These are phyloP conservation scores for Fulvia fulva DNA, from an alignment of 2,329 filamentous ascomycete genomes.

Conservation along the genomic window DNA sequence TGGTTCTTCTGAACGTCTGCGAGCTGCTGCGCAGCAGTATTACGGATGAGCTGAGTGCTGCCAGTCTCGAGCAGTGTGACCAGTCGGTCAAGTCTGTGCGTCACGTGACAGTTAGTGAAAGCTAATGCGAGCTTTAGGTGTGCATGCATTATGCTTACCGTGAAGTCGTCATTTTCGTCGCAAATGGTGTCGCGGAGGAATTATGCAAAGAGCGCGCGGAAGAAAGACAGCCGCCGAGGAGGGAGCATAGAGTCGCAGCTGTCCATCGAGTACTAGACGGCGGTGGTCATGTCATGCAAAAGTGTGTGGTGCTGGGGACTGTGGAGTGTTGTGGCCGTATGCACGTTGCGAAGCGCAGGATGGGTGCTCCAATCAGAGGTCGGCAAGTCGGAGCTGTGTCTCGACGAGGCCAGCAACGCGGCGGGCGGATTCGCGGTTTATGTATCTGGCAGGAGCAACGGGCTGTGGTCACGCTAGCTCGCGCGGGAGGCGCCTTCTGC, in stretches of 20 bases:
- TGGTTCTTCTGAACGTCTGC: slow-evolving; percentile 98
- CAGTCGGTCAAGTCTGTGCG: slow-evolving; percentile 37
- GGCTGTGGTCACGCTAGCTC: background rate
- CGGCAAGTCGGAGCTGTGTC: slow-evolving; percentile 1
- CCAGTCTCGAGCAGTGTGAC: slow-evolving; percentile 90
- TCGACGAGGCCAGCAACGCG: background rate
- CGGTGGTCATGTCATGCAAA: background rate
- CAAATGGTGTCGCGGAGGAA: background rate
- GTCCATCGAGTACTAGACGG: background rate
- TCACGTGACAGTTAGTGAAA: slow-evolving; percentile 18
- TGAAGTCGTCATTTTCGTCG: slow-evolving; percentile 26
- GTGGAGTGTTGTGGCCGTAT: background rate
- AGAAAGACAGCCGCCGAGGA: background rate
- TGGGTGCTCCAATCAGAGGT: background rate
- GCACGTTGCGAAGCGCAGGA: background rate
- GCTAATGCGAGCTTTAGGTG: background rate
- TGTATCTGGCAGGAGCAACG: background rate
- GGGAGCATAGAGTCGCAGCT: background rate
- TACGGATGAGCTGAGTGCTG: slow-evolving; percentile 91
- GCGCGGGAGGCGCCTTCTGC: background rate
- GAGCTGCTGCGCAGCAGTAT: slow-evolving; percentile 93
- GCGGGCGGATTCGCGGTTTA: background rate
- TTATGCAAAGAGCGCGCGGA: background rate
- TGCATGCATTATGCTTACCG: slow-evolving; percentile 17
- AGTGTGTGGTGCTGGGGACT: background rate